Base-by-base conservation (phyloP, 441 rosid species). In the Erodium trifolium region DNA sequence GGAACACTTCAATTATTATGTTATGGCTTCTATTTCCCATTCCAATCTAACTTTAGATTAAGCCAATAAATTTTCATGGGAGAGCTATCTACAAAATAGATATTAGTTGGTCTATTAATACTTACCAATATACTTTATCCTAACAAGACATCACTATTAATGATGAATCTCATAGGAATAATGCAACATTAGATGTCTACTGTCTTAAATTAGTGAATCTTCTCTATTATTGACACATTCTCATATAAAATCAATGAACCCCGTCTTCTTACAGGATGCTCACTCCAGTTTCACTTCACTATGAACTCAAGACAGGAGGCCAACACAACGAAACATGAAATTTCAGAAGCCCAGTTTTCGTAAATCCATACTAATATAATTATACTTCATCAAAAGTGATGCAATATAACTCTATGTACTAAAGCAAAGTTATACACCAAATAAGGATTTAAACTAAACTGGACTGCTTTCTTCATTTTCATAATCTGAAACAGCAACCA, bases 81-180 rank as follows among this genome's bases (percentile, higher is more conserved):
- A 41, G 45, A 8, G 45, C 45, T 41, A 41, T 41, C 45, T 41
- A 1, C 65, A 8, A 34, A 60, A 60, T 27, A 60, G 29, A 60
- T 19, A 60, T 60, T 10, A 60, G 65, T 27, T 11, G 65, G 23
- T 34, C 65, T 18, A 60, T 60, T 23, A 60, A 60, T 60, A 60
- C 65, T 19, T 23, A 12, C n/a, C 12, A 16, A 60, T 60, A 60
- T 60, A 11, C n/a, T 60, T 23, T 23, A 60, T 11, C 65, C 19
- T 59, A n/a, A 59, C 11, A 59, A 18, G 34, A 19, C 34, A 59
- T 19, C 64, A 59, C 64, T 59, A 59, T 23, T 59, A 59, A 19
- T 19, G 65, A 11, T 59, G 63, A 18, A 59, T 57, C 63, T 57
- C 27, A 57, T 57, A 31, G 29, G 51, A 18, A 7, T 3, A 3